A percentile compares a stretch with the other conserved stretches of the same genome.
These are phyloP conservation scores for Bipolaris cookei DNA, from an alignment of 2,329 filamentous ascomycete genomes.

Conservation along the genomic window DNA sequence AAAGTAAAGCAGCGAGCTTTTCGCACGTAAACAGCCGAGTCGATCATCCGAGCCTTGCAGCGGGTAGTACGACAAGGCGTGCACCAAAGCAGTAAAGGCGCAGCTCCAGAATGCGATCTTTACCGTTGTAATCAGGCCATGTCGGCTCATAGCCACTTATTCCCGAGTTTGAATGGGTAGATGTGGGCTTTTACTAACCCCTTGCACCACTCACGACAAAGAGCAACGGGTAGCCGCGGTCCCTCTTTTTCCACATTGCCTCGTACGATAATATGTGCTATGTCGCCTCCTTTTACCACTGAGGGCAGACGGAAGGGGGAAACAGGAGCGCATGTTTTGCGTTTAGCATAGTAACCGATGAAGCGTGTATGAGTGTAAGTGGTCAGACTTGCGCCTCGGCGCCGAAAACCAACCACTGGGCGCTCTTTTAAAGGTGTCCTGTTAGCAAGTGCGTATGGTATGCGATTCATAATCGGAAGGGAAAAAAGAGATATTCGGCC, in stretches of 20 bases:
- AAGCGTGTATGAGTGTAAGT: neutral
- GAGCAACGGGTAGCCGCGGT: neutral
- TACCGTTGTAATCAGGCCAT: slow-evolving; percentile 16
- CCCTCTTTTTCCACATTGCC: neutral
- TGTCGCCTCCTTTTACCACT: neutral
- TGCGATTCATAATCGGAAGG: too few relatives aligned
- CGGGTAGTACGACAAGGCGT: neutral
- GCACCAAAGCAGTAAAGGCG: slow-evolving; percentile 6
- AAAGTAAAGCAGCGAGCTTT: neutral
- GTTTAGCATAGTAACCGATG: neutral
- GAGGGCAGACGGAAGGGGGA: neutral
- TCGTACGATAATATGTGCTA: slow-evolving; percentile 1
- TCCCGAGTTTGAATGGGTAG: slow-evolving; percentile 7
- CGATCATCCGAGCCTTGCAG: slow-evolving; percentile 18
- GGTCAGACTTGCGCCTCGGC: neutral
- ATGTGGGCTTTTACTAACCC: neutral
- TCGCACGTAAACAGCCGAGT: neutral
- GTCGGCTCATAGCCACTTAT: slow-evolving; percentile 11
- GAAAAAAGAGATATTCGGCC: neutral
- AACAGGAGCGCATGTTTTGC: neutral
- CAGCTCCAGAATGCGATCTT: neutral
- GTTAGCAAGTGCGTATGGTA: too few relatives aligned
- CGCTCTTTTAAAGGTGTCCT: neutral
- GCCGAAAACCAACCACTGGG: neutral
- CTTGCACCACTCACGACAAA: neutral